A percentile compares a stretch with the other conserved stretches of the same genome.
Evolutionary conservation across 2,329 filamentous ascomycete species (phyloP).

Genomic region (Didymella lethalis): DNA sequence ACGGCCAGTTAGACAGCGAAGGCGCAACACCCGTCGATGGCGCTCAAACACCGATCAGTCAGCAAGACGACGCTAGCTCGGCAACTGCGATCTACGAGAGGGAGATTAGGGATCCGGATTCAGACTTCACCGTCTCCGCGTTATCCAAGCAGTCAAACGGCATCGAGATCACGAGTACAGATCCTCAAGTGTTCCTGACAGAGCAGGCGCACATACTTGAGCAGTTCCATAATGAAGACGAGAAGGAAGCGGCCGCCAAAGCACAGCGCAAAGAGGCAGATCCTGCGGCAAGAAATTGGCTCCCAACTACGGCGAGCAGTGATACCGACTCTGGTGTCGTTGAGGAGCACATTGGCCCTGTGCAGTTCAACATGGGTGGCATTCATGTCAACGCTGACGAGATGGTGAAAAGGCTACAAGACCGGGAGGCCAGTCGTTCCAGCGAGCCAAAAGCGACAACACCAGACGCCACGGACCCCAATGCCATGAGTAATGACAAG

Average conservation of each 20-base stretch:
- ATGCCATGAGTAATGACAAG: slow-evolving; percentile 51
- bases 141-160: slow-evolving; percentile 55
- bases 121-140: slow-evolving; percentile 51
- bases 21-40: slow-evolving; percentile 24
- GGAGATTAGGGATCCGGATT: slow-evolving; percentile 77
- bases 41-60: slow-evolving; percentile 12
- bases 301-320: slow-evolving; percentile 5
- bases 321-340: slow-evolving; percentile 50
- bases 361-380: slow-evolving; percentile 98
- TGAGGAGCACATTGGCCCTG: slow-evolving; percentile 79
- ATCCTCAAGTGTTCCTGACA: slow-evolving; percentile 79
- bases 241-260: slow-evolving; percentile 60
- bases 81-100: slow-evolving; percentile 80
- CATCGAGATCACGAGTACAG: slow-evolving; percentile 71
- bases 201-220: slow-evolving; percentile 81
- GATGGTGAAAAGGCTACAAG: slow-evolving; percentile 83
- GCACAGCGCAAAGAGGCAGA: slow-evolving; percentile 48
- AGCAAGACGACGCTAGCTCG: slow-evolving; percentile 49
- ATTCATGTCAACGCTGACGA: slow-evolving; percentile 96
- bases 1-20: slow-evolving; percentile 26
- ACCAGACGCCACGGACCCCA: slow-evolving; percentile 36
- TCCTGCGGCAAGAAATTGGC: slow-evolving; percentile 31
- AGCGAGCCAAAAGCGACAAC: slow-evolving; percentile 40
- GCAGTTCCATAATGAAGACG: slow-evolving; percentile 65
- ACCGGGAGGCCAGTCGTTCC: slow-evolving; percentile 48